Base-by-base conservation (phyloP, 139 green algal species). In the Closterium sp. region DNA sequence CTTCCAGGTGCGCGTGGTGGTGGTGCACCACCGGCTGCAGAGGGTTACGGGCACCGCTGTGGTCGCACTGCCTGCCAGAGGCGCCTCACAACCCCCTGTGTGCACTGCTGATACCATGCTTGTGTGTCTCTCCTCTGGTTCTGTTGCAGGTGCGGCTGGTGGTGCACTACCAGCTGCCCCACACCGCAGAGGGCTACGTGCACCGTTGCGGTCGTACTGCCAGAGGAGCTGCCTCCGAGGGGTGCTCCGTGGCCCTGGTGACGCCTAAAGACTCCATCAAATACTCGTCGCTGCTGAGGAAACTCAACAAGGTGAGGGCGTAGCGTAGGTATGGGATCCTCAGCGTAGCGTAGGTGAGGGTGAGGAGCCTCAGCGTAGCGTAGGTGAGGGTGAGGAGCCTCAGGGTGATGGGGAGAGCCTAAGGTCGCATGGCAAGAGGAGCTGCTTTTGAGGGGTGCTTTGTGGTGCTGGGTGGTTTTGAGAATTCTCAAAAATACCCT, bases 91-190 rank as follows among this genome's bases (percentile, higher is more conserved):
- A 55, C 36, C 36, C 36, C 36, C 36, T 55, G 36, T 12, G 36
- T 55, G 4, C 5, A 55, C 36, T 55, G 36, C 36, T 55, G 36
- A 12, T 55, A 12, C 36, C 36, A 6, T 55, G 36, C 36, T 55
- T n/a, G n/a, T n/a, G 36, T 55, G 36, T 55, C 36, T 55, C 36
- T 6, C 36, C 36, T 55, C 36, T 55, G 36, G 5, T 55, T 4
- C 36, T 55, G 5, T 6, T 66, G 1, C 38, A 76, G 55, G 96
- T 98, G 4, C 88, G 90, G 32, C 95, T 95, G 88, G 97, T 98
- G 33, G 85, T 96, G 25, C 98, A 99, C 95, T 99, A 99, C 96
- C 98, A 99, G 95, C 89, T 99, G 88, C 97, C 98, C 0, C 95
- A 97, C 4, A 96, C 95, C 0, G 95, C 96, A 16, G 93, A 95